Percentiles rank a stretch among this genome's conserved stretches.
phyloP scores from a whole-genome alignment of 2,329 filamentous ascomycete species.

The Fusarium albosuccineum region DNA sequence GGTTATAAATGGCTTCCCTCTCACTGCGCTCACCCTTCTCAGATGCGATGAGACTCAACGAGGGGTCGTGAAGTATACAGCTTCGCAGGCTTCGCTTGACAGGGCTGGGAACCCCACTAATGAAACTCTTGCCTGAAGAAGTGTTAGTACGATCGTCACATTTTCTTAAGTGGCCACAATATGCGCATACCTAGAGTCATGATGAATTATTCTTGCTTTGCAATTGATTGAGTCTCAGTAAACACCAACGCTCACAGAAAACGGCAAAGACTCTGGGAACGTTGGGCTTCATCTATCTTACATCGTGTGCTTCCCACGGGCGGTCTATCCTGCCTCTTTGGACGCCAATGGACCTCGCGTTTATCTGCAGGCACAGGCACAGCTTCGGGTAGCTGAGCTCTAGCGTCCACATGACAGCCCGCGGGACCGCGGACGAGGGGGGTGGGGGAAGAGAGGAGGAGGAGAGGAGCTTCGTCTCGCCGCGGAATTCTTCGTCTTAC shows the following conservation, averaged over 20 bases:
- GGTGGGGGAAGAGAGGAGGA: background rate
- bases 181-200: conserved; percentile 41
- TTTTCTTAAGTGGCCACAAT: background rate
- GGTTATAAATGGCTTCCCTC: fast-evolving
- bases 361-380: background rate
- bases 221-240: background rate
- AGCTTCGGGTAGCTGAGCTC: background rate
- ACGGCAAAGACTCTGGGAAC: conserved; percentile 1
- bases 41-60: conserved; percentile 37
- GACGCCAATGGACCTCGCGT: background rate
- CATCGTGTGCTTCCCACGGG: conserved; percentile 8
- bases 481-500: background rate
- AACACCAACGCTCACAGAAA: background rate
- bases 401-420: background rate
- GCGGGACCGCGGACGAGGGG: conserved; percentile 2
- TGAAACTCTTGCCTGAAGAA: conserved; percentile 41
- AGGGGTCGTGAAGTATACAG: conserved; percentile 41
- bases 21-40: conserved; percentile 32
- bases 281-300: conserved; percentile 11
- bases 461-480: background rate
- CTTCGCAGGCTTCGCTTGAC: conserved; percentile 40
- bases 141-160: background rate
- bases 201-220: conserved; percentile 1
- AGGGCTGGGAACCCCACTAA: conserved; percentile 34
- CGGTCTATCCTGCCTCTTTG: conserved; percentile 29